Base-by-base conservation (phyloP, 2,329 filamentous ascomycete species). In the Hypoxylon sp. region DNA sequence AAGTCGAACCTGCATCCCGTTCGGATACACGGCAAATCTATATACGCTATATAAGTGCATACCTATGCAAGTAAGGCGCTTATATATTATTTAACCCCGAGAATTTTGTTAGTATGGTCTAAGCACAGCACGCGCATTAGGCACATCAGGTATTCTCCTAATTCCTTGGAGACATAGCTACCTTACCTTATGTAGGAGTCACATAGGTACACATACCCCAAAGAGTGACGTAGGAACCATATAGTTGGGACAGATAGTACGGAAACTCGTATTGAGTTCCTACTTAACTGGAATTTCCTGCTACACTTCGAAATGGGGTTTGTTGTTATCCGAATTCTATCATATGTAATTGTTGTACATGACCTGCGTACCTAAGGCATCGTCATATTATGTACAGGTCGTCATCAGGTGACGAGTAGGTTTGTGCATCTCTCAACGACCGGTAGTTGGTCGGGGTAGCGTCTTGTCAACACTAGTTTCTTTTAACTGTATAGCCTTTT, bases 401-500 rank as follows among this genome's bases (percentile, higher is more conserved):
- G 43, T 49, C 46, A 25, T n/a, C 14, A 28, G 30, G 17, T 21
- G 19, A 46, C 13, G 13, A 28, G 30, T 19, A 38, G 21, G 13
- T 36, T 30, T 25, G 17, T 32, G 25, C 34, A 52, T 19, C 7
- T 28, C 13, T 64, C 38, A 64, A 19, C 52, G 64, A 17, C 14
- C 21, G 30, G 43, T 41, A 32, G 64, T 36, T 25, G 55, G 50
- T 21, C 17, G 38, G 21, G 53, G n/a, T 13, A 53, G 13, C 14
- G 60, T 32, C 57, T 50, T 57, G 23, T 58, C 36, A 13, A 28
- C 9, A 4, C 36, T 45, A 5, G 49, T 53, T 10, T 61, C 46
- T 55, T 71, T 69, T 21, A 64, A 46, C 28, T 73, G 60, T 25
- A 71, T 51, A 34, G 52, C 59, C 49, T 67, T 69, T 43, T 70